These are phyloP conservation scores for Rhodotorula sp. DNA, from an alignment of 1,284 basidiomycete genomes.

Conservation along the genomic window DNA sequence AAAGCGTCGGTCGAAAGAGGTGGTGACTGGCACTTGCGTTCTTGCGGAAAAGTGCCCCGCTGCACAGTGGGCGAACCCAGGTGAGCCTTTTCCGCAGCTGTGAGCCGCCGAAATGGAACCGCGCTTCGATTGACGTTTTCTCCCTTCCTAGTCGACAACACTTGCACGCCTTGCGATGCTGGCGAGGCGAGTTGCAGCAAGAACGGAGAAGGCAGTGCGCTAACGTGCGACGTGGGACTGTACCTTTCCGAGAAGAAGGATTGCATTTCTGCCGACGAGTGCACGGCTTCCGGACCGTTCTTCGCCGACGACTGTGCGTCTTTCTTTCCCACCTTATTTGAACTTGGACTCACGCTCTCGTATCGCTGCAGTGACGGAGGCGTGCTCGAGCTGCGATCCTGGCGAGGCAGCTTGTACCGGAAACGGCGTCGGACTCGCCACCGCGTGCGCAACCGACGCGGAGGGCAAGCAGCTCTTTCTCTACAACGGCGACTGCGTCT, in stretches of 20 bases:
- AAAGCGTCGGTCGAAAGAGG: not conserved
- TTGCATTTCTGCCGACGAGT: not conserved
- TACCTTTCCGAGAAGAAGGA: not conserved
- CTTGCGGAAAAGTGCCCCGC: not conserved
- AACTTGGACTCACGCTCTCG: not conserved
- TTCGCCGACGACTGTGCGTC: not conserved
- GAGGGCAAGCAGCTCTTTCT: constrained; percentile 4
- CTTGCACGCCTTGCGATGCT: not conserved
- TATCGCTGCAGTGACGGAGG: not conserved
- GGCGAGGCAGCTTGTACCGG: not conserved
- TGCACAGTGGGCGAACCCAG: not conserved
- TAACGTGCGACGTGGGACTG: not conserved
- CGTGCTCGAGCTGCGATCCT: not conserved
- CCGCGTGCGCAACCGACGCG: not conserved
- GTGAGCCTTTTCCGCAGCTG: not conserved
- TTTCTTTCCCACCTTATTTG: not conserved
- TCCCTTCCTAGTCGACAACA: not conserved
- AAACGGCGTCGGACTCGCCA: not conserved
- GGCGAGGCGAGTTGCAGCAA: not conserved
- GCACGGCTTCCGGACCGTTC: not conserved
- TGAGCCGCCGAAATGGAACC: too few species aligned
- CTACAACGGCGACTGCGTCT: constrained; percentile 4
- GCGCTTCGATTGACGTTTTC: too few species aligned
- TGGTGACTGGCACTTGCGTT: not conserved
- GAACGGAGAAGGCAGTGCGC: not conserved